Evolutionary conservation across 2,329 filamentous ascomycete species (phyloP), one percentile per base, ranked within the genome.

Genomic region (Epichloe typhina): DNA sequence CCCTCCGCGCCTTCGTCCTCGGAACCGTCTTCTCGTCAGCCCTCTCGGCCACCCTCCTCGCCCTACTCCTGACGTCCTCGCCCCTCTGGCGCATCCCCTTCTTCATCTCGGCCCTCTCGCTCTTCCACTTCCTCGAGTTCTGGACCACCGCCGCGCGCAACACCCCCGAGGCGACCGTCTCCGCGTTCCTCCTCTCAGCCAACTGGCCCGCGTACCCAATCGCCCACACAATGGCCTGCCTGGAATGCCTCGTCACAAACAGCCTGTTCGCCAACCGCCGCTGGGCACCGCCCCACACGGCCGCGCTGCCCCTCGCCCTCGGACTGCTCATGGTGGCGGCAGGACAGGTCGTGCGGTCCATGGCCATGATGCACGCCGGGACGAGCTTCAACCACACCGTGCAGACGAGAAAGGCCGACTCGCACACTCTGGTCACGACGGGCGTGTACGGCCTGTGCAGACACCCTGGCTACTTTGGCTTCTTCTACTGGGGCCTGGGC

Each of bases 401-500:
- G 8, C 88, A 93, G 66, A 80, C 78, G 55, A 79, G 73, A 54
- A 84, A 82, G 60, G 76, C 81, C 4, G 66, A 67, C 7, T 80
- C 79, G 1, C 93, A 98, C 66, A 73, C 74, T 45, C 76, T 98
- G n/a, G 86, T 98, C 3, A 95, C 85, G 0, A 73, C 72, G 31
- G 93, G 93, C 0, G 71, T 97, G 36, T 98, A 97, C 66, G 71
- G 72, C 7, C 66, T 77, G 43, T 71, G 94, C 49, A 74, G 93
- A 23, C 93, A 98, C 66, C 93, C 93, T 12, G 86, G 85, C 53
- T 98, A 98, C 69, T 96, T 97, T 71, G 93, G 91, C 3, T 98
- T 96, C 72, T 98, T 95, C 68, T 97, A 89, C 82, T 98, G 91
- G 91, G 88, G 87, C 0, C 62, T 97, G n/a, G 93, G 93, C 5